Evolutionary conservation across 495 filamentous ascomycete species (phyloP), one percentile per base, ranked within the genome.

Genomic region (Choiromyces venosus): DNA sequence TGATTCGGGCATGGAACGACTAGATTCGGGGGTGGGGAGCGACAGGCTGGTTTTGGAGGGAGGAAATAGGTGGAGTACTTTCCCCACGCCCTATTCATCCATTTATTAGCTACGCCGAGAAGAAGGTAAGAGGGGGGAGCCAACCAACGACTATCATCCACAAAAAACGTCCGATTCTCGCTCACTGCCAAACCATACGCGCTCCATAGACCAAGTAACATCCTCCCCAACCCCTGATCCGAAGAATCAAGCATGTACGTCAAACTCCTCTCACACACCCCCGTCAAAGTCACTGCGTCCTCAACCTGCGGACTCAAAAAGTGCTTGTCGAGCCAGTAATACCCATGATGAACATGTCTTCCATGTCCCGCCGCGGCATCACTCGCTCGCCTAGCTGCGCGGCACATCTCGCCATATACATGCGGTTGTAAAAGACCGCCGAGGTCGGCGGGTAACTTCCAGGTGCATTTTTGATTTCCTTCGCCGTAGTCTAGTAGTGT

Each of bases 131-230:
- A 21, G 35, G 16, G 21, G 61, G 65, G 68, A 65, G 66, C 68
- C 46, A 82, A 85, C 91, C 91, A 94, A 72, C 88, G 84, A 8
- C 88, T 87, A 79, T 93, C 91, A 76, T 93, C 89, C 74, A 93
- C 82, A 82, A 93, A 92, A 78, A 93, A 94, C 1, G 87, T 85
- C 33, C 91, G 82, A 14, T 85, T 86, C 79, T 94, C 91, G 68
- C 87, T 85, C 77, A 88, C 83, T 7, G 91, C 91, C 44, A 93
- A 82, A 16, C 91, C 91, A 74, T 92, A 93, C 35, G 91, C 88
- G 74, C 87, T 89, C 90, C 91, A 94, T 44, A 93, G 75, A 80
- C 89, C 86, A 85, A 94, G 85, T 72, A 94, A 79, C 0, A 89
- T 86, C 44, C 86, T 88, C 10, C 91, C 91, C 5, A 94, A 81